phyloP scores from a whole-genome alignment of 768 basidiomycete genomes.

The Boletus bicolor region DNA sequence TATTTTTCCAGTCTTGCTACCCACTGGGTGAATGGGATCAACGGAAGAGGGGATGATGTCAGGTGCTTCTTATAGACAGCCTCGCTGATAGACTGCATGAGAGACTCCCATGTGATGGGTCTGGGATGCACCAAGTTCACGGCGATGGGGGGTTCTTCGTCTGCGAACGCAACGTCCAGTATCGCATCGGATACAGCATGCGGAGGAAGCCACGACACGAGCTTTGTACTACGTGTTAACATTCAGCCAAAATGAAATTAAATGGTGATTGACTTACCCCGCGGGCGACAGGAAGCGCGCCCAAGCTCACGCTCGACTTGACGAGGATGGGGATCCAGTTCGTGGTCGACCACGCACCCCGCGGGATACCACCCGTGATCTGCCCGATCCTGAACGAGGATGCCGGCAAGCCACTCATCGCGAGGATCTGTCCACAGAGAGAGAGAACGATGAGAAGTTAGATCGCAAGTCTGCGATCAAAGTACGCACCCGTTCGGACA shows the following conservation, averaged over 20 bases:
- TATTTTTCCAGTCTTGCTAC: neutral
- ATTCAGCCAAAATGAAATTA: neutral
- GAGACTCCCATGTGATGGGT: constrained; percentile 23
- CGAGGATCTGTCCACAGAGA: constrained; percentile 17
- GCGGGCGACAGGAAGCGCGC: constrained; percentile 28
- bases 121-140: constrained; percentile 34
- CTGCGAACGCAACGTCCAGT: constrained; percentile 27
- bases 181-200: constrained; percentile 27
- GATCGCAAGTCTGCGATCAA: neutral
- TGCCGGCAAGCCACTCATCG: constrained; percentile 30
- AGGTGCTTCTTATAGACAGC: constrained; percentile 10
- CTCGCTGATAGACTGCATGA: constrained; percentile 26
- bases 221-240: constrained; percentile 3
- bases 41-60: constrained; percentile 18
- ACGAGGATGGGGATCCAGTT: constrained; percentile 39
- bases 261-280: constrained; percentile 21
- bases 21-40: constrained; percentile 35
- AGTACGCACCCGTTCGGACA: constrained; percentile 17
- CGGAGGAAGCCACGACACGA: constrained; percentile 30
- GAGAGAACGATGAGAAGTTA: too few species aligned
- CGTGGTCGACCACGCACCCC: constrained; percentile 37
- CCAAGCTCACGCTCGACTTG: constrained; percentile 32
- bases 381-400: constrained; percentile 38
- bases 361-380: constrained; percentile 31
- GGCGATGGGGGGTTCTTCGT: constrained; percentile 14